Conservation (phyloP, 352 stramenopile genomes). For the Globisporangium iwayamae region DNA sequence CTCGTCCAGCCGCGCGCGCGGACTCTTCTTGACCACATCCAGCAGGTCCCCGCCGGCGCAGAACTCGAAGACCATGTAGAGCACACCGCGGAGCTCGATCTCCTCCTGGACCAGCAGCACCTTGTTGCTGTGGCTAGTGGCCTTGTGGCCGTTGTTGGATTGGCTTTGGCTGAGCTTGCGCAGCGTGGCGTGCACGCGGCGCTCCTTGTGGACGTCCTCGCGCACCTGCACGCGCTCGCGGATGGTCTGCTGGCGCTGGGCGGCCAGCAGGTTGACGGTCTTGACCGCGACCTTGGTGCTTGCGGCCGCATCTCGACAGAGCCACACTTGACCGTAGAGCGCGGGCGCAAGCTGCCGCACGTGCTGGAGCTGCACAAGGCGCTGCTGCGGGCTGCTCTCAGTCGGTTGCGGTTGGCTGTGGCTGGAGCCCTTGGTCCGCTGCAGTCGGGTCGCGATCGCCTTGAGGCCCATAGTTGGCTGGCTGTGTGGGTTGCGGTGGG, state of each 20-base stretch:
- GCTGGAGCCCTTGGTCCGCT: slow-evolving; percentile 4
- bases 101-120: slow-evolving; percentile 48
- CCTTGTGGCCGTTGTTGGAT: neutral
- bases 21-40: slow-evolving; percentile 34
- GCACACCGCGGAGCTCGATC: slow-evolving; percentile 28
- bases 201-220: slow-evolving; percentile 48
- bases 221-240: slow-evolving; percentile 32
- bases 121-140: slow-evolving; percentile 23
- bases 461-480: slow-evolving; percentile 8
- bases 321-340: slow-evolving; percentile 54
- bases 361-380: slow-evolving; percentile 26
- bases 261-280: slow-evolving; percentile 36
- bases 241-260: slow-evolving; percentile 50
- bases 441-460: slow-evolving; percentile 7
- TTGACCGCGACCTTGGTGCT: slow-evolving; percentile 4
- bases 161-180: slow-evolving; percentile 17
- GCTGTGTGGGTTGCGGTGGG: neutral
- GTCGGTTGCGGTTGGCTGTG: slow-evolving; percentile 1
- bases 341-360: slow-evolving; percentile 40
- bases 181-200: slow-evolving; percentile 40
- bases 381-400: slow-evolving; percentile 14
- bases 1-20: slow-evolving; percentile 30
- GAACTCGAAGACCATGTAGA: slow-evolving; percentile 56
- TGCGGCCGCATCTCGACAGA: slow-evolving; percentile 35
- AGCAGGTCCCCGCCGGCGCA: slow-evolving; percentile 54